Evolutionary conservation across 805 yeast species (phyloP), one percentile per base, ranked within the genome.

Genomic region (Helenozyma rhizophorensis): DNA sequence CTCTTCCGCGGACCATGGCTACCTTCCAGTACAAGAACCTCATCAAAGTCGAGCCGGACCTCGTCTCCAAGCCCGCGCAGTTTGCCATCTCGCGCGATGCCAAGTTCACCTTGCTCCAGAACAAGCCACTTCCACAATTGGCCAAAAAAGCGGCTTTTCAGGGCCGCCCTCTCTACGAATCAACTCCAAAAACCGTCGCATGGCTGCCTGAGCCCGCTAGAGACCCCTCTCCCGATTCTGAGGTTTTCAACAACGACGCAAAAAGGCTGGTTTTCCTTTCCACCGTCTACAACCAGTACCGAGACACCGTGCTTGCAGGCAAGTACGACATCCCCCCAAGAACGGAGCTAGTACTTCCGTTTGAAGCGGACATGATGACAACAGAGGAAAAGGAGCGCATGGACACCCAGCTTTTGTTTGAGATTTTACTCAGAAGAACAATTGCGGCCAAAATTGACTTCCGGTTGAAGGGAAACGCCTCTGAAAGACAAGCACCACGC

Each of bases 371-470:
- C 14, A 44, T 56, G 25, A 30, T 64, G 15, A 35, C 46, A 5
- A 36, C 47, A 9, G 28, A 28, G 2, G 69, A 64, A 28, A 47
- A 53, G 13, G 50, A 54, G 9, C 36, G 41, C n/a, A 39, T 65
- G 30, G 56, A 65, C 30, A 51, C 47, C 25, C 52, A 51, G 33
- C 28, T 66, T 1, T 45, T 62, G n/a, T 49, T 62, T 19, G 72
- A 65, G 33, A 37, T 62, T 5, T 48, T 66, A 26, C 34, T 66
- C n/a, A 53, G 71, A 36, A 45, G 68, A 35, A 66, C 70, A 1
- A 42, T 65, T 40, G 64, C 68, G 21, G 71, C 69, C 6, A 66
- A 66, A 45, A 52, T 66, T 15, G 62, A 49, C 3, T 66, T 52
- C 37, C 40, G 72, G 25, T 47, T 66, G n/a, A 25, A 21, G 7